A percentile compares a stretch with the other conserved stretches of the same genome.
Conservation (phyloP, 2,329 filamentous ascomycete genomes). For the Teratosphaeria viscida region DNA sequence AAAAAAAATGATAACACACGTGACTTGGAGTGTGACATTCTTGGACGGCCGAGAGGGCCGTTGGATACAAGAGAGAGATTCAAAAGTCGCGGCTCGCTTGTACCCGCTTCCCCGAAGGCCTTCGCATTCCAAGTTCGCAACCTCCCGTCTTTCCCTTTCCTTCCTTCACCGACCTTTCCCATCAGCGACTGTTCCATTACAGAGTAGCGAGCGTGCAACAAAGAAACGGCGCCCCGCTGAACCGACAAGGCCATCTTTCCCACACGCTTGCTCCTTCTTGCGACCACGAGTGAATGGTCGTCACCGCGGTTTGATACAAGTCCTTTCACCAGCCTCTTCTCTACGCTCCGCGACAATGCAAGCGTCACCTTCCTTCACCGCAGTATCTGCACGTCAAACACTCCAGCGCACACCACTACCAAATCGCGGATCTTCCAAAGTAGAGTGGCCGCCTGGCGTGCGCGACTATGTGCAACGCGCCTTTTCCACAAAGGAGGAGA, state of each 20-base stretch:
- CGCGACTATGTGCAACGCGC: slow-evolving; percentile 82
- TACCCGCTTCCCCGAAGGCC: neutral
- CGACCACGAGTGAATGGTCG: too few relatives aligned
- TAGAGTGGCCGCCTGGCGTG: slow-evolving; percentile 73
- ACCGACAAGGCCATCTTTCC: neutral
- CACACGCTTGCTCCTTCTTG: neutral
- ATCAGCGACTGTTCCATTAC: neutral
- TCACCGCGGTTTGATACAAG: neutral
- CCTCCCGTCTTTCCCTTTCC: neutral
- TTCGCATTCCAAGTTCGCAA: neutral
- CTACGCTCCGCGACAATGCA: slow-evolving; percentile 15
- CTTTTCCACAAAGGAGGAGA: slow-evolving; percentile 53
- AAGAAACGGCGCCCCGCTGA: neutral
- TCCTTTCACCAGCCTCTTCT: neutral
- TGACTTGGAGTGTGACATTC: neutral
- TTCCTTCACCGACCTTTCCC: neutral
- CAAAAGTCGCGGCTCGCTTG: neutral
- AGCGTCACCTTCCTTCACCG: slow-evolving; percentile 33
- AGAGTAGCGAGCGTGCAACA: neutral
- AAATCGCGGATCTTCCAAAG: slow-evolving; percentile 39
- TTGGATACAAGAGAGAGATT: neutral
- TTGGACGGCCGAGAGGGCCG: too few relatives aligned
- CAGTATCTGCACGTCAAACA: slow-evolving; percentile 35
- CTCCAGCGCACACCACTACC: slow-evolving; percentile 17
- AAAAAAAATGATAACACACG: neutral